A percentile compares a stretch with the other conserved stretches of the same genome.
Conservation (phyloP, 345 rosid genomes). For the Gynandropsis gynandra region DNA sequence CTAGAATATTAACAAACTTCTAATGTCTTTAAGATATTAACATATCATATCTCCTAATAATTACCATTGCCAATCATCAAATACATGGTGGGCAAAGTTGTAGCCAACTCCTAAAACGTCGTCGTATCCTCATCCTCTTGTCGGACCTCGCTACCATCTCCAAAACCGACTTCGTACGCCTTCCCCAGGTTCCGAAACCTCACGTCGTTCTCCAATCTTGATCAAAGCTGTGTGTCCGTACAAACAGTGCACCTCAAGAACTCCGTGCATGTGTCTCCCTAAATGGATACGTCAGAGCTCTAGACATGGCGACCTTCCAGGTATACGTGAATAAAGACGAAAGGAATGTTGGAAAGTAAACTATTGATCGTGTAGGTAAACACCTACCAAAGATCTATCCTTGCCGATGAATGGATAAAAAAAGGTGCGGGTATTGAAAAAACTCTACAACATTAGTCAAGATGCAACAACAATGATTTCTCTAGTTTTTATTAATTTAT, state of each 20-base stretch:
- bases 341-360: no score
- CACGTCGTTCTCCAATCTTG: slow-evolving; percentile 81
- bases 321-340: no score
- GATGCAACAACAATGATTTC: no score
- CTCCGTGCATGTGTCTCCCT: slow-evolving; percentile 86
- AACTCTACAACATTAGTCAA: no score
- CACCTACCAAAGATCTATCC: no score
- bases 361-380: no score
- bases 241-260: slow-evolving; percentile 81
- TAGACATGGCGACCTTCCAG: slow-evolving; percentile 63
- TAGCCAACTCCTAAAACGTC: slow-evolving; percentile 72
- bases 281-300: slow-evolving; percentile 83
- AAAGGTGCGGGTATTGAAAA: no score
- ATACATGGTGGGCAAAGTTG: slow-evolving; percentile 65
- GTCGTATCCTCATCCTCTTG: slow-evolving; percentile 97
- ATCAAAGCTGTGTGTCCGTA: slow-evolving; percentile 81
- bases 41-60: no score
- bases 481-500: no score
- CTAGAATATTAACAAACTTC: no score
- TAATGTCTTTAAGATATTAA: no score
- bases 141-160: slow-evolving; percentile 50
- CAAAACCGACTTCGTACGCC: slow-evolving; percentile 52
- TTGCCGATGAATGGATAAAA: no score
- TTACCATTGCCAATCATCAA: slow-evolving; percentile 57
- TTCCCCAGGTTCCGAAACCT: slow-evolving; percentile 67